A percentile compares a stretch with the other conserved stretches of the same genome.
These are phyloP conservation scores for Pulicaria dysenterica DNA, from an alignment of 129 eudicot genomes.

Conservation along the genomic window DNA sequence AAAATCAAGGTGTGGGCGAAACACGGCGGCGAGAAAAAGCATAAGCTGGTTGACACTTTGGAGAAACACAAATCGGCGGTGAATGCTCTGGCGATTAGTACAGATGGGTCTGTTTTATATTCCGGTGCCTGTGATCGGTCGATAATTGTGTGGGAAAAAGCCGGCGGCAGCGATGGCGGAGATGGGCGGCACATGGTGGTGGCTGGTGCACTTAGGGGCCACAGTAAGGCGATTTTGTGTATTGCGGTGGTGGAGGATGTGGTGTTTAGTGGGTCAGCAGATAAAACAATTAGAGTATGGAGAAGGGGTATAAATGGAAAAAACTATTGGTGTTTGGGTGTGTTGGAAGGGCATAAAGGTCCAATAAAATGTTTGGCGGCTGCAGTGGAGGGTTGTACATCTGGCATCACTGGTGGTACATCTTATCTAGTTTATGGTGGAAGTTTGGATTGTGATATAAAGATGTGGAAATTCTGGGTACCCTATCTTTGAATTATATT, in stretches of 20 bases:
- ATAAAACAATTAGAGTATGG: constrained; percentile 78
- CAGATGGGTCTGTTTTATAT: constrained; percentile 62
- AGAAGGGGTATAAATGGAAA: constrained; percentile 50
- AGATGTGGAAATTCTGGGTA: constrained; percentile 70
- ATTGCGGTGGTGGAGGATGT: constrained; percentile 64
- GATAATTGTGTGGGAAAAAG: constrained; percentile 81
- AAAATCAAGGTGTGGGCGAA: constrained; percentile 74
- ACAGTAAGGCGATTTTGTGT: constrained; percentile 76
- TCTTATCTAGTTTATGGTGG: constrained; percentile 71
- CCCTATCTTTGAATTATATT: constrained; percentile 41
- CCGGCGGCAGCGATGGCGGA: constrained; percentile 17
- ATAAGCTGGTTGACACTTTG: constrained; percentile 47
- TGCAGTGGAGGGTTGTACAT: constrained; percentile 42
- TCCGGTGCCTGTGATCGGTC: constrained; percentile 96
- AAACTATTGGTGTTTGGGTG: constrained; percentile 70
- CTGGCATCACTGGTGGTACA: constrained; percentile 27
- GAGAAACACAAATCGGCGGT: constrained; percentile 84
- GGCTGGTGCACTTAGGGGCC: constrained; percentile 88
- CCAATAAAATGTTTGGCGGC: constrained; percentile 87
- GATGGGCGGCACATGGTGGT: constrained; percentile 57
- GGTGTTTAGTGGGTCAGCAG: constrained; percentile 92
- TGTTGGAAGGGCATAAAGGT: constrained; percentile 74
- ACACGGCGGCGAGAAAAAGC: constrained; percentile 37
- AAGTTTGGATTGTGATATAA: constrained; percentile 79
- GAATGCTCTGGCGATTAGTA: constrained; percentile 75